Percentiles rank a stretch among this genome's conserved stretches.
Evolutionary conservation across 192 early-diverging fungal genomes (phyloP).

Genomic region (Backusella luteola): DNA sequence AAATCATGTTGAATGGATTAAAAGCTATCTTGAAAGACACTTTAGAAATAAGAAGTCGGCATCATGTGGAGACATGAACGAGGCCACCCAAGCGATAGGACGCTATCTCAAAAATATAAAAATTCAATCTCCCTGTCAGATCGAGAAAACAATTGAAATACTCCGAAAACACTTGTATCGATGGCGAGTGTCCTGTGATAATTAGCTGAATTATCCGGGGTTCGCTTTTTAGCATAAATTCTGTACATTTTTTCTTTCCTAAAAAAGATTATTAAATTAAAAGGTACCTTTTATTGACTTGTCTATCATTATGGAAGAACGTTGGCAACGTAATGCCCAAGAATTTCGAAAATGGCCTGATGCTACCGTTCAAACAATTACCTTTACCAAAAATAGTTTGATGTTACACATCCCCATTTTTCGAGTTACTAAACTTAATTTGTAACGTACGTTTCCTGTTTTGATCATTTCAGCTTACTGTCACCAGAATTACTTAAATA

Average conservation of each 20-base stretch:
- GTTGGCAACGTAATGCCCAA: not conserved
- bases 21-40: not conserved
- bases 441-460: not conserved
- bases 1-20: conserved; percentile 16
- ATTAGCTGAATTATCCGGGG: not conserved
- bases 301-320: not conserved
- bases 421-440: conserved; percentile 6
- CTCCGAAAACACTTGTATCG: not conserved
- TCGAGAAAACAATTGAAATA: conserved; percentile 6
- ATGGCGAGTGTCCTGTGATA: conserved; percentile 5
- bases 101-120: not conserved
- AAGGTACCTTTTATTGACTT: not conserved
- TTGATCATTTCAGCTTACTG: not conserved
- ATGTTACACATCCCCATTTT: conserved; percentile 11
- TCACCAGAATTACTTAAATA: conserved; percentile 1
- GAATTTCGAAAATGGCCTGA: not conserved
- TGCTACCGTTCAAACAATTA: not conserved
- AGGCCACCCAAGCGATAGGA: not conserved
- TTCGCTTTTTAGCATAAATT: not conserved
- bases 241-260: not conserved
- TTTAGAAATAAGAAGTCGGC: conserved; percentile 8
- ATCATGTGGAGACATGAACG: not conserved
- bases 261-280: not conserved
- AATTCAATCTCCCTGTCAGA: conserved; percentile 6
- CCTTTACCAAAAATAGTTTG: not conserved